These are phyloP conservation scores for Pseudoturritis turrita DNA, from an alignment of 345 rosid genomes.

Conservation along the genomic window DNA sequence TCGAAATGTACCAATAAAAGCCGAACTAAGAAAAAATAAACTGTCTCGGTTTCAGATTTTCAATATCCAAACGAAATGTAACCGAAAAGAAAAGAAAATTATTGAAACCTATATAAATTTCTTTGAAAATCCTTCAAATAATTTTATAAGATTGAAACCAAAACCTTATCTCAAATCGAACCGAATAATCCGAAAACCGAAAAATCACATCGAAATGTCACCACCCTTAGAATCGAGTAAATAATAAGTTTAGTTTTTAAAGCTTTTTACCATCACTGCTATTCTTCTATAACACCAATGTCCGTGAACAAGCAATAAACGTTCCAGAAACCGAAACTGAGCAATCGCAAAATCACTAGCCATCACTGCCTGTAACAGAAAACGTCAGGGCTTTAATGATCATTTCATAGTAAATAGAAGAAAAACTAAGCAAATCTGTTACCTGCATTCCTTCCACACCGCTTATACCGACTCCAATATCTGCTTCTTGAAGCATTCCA, in stretches of 20 bases:
- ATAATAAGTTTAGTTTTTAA: not conserved
- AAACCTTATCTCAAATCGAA: too few species aligned
- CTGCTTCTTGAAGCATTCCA: slow-evolving; percentile 96
- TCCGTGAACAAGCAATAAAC: slow-evolving; percentile 82
- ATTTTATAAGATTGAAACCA: too few species aligned
- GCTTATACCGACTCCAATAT: slow-evolving; percentile 91
- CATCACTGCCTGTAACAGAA: slow-evolving; percentile 73
- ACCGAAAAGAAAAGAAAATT: too few species aligned
- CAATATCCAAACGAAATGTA: too few species aligned
- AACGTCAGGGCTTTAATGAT: not conserved
- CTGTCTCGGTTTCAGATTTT: too few species aligned
- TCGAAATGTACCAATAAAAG: too few species aligned
- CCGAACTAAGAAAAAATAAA: too few species aligned
- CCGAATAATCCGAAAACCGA: too few species aligned
- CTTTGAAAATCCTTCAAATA: too few species aligned
- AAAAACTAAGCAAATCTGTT: not conserved
- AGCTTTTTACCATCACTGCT: slow-evolving; percentile 66
- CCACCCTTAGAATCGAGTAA: not conserved
- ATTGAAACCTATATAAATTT: too few species aligned
- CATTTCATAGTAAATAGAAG: not conserved
- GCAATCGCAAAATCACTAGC: slow-evolving; percentile 92
- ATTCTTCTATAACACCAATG: slow-evolving; percentile 98
- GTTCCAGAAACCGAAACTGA: slow-evolving; percentile 78
- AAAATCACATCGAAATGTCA: too few species aligned
- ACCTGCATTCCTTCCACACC: slow-evolving; percentile 99